Percentiles rank a stretch among this genome's conserved stretches.
Evolutionary conservation across 108 stramenopile genomes (phyloP).

Genomic region (Aurantiochytrium sp.): DNA sequence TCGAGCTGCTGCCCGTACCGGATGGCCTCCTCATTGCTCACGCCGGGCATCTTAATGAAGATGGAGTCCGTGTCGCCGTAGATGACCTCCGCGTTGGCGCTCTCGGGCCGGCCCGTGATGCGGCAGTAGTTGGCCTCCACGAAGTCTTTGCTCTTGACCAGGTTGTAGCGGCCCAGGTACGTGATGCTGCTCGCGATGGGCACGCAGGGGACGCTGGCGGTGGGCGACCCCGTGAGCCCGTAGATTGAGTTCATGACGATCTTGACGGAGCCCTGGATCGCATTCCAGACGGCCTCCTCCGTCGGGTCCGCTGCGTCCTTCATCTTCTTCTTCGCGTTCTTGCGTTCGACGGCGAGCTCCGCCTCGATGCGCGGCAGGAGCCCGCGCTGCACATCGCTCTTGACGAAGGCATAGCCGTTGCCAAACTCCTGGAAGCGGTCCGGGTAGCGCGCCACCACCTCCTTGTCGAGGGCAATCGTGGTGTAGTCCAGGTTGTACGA

Average conservation of each 20-base stretch:
- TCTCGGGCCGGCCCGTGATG: not conserved
- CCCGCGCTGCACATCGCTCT: not conserved
- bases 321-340: not conserved
- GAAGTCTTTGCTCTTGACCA: not conserved
- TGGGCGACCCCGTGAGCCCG: not conserved
- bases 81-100: not conserved
- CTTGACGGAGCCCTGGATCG: not conserved
- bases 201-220: not conserved
- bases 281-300: not conserved
- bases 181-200: not conserved
- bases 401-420: not conserved
- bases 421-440: not conserved
- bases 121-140: not conserved
- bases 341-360: not conserved
- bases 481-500: constrained; percentile 94
- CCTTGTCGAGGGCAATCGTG: constrained; percentile 42
- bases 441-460: not conserved
- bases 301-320: not conserved
- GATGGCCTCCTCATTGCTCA: not conserved
- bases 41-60: not conserved
- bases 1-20: not conserved
- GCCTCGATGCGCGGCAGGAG: not conserved
- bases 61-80: not conserved
- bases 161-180: not conserved
- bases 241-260: not conserved